phyloP scores from a whole-genome alignment of 176 grass and related monocot genomes.

The Phyllostachys edulis region DNA sequence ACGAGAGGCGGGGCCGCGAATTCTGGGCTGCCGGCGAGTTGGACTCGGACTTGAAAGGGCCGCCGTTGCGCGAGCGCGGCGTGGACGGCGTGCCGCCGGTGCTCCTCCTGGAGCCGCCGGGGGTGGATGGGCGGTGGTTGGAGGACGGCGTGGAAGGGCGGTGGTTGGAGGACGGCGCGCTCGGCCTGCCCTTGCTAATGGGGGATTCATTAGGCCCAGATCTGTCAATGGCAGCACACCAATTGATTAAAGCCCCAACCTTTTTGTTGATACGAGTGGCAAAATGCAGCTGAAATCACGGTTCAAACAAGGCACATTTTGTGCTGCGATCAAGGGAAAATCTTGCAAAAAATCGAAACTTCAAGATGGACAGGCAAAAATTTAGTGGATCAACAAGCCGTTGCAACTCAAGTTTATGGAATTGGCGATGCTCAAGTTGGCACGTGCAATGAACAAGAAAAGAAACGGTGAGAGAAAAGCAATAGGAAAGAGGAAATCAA shows the following conservation, averaged over 20 bases:
- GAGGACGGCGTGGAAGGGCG: conserved; percentile 47
- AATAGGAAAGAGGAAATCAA: background rate
- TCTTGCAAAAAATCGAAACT: background rate
- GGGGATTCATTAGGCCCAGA: conserved; percentile 85
- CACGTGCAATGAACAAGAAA: background rate
- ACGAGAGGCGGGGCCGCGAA: conserved; percentile 68
- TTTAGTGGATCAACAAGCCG: background rate
- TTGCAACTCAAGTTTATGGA: background rate
- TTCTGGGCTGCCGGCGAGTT: conserved; percentile 52
- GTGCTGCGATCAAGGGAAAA: background rate
- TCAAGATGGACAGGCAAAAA: background rate
- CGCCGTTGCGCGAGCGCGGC: conserved; percentile 57
- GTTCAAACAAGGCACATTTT: background rate
- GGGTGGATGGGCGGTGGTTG: conserved; percentile 47
- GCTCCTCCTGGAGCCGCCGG: conserved; percentile 41
- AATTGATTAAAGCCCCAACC: background rate
- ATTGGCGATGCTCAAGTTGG: background rate
- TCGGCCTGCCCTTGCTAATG: conserved; percentile 59
- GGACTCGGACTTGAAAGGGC: conserved; percentile 57
- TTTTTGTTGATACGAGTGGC: background rate
- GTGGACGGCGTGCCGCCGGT: conserved; percentile 47
- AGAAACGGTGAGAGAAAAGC: background rate
- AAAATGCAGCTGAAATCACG: background rate
- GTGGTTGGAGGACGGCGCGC: conserved; percentile 56
- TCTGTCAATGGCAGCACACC: conserved; percentile 47